These are phyloP conservation scores for Purshia tridentata DNA, from an alignment of 306 rosid genomes.

Conservation along the genomic window DNA sequence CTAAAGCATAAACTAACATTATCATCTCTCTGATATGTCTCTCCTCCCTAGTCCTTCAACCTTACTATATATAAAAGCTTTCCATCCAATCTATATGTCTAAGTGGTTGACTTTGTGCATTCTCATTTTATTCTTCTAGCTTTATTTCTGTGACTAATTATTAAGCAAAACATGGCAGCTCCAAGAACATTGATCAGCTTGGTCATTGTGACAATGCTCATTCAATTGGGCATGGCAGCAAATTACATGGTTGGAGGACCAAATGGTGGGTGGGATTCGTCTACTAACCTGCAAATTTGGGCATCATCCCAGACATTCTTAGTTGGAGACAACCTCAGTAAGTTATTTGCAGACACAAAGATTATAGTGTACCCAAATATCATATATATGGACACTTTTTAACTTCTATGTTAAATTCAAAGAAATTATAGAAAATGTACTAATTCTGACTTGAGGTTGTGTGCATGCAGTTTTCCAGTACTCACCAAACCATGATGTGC, in stretches of 20 bases:
- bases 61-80: slow-evolving; percentile 4
- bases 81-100: not conserved
- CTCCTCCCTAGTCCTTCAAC: not conserved
- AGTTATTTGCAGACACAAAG: slow-evolving; percentile 23
- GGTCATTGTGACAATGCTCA: slow-evolving; percentile 34
- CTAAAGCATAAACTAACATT: slow-evolving; percentile 3
- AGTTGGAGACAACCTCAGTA: slow-evolving; percentile 75
- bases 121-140: not conserved
- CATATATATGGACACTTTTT: not conserved
- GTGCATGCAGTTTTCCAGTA: slow-evolving; percentile 61
- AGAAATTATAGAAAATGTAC: not conserved
- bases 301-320: slow-evolving; percentile 46
- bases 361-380: not conserved
- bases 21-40: not conserved
- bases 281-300: slow-evolving; percentile 59
- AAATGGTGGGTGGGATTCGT: slow-evolving; percentile 64
- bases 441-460: not conserved
- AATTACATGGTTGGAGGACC: slow-evolving; percentile 65
- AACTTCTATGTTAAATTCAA: not conserved
- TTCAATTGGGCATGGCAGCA: slow-evolving; percentile 50
- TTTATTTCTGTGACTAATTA: not conserved
- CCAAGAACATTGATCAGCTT: slow-evolving; percentile 38
- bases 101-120: not conserved
- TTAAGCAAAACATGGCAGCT: slow-evolving; percentile 38
- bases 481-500: slow-evolving; percentile 58